phyloP scores from a whole-genome alignment of 768 basidiomycete genomes.

The Boletales sp. region DNA sequence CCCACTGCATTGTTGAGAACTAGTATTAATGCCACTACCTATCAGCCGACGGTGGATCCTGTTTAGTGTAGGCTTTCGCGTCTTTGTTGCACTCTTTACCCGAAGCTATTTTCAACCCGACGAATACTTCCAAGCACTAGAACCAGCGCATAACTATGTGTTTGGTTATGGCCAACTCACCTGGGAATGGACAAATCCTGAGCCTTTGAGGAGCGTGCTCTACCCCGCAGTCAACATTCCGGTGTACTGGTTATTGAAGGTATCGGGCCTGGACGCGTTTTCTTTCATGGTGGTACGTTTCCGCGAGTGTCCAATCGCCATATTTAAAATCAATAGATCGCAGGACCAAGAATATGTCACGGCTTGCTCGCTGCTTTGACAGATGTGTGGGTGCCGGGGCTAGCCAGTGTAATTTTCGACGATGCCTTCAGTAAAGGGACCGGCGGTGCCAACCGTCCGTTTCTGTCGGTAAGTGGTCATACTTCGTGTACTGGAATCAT shows the following conservation, averaged over 20 bases:
- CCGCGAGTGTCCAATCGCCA: not conserved
- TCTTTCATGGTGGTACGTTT: conserved; percentile 60
- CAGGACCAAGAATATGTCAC: conserved; percentile 71
- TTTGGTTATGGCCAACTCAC: conserved; percentile 92
- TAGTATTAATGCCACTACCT: not conserved
- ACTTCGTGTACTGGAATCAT: not conserved
- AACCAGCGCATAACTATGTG: conserved; percentile 84
- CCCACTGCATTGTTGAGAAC: too few species aligned
- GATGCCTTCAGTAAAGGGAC: conserved; percentile 37
- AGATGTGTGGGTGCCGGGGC: conserved; percentile 67
- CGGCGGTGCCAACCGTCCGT: conserved; percentile 25
- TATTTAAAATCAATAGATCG: conserved; percentile 44
- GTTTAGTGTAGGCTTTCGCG: conserved; percentile 47
- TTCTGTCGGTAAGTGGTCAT: conserved; percentile 56
- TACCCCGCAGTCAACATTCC: conserved; percentile 84
- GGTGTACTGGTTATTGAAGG: conserved; percentile 67
- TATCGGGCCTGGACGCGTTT: conserved; percentile 46
- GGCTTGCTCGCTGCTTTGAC: conserved; percentile 75
- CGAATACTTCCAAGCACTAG: conserved; percentile 93
- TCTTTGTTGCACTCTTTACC: conserved; percentile 64
- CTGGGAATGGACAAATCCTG: conserved; percentile 86
- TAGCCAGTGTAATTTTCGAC: conserved; percentile 59
- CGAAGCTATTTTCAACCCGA: conserved; percentile 94
- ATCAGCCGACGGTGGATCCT: conserved; percentile 9
- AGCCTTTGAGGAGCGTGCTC: conserved; percentile 73